Percentiles rank a stretch among this genome's conserved stretches.
phyloP scores from a whole-genome alignment of 768 basidiomycete species.

The Tricholoma hemisulphureum region DNA sequence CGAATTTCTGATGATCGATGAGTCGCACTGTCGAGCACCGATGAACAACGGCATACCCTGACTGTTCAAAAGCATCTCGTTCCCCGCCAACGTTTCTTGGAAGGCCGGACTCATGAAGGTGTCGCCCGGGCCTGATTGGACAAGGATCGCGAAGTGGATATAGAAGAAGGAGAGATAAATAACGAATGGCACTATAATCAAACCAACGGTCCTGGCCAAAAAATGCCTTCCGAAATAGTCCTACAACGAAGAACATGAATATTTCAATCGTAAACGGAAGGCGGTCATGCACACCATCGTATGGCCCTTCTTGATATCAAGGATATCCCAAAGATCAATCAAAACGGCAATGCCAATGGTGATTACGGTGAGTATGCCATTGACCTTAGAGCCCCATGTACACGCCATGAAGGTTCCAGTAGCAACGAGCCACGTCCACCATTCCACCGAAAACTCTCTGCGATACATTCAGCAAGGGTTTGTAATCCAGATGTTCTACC shows the following conservation, averaged over 20 bases:
- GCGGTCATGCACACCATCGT: conserved; percentile 57
- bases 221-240: conserved; percentile 91
- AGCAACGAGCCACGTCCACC: conserved; percentile 93
- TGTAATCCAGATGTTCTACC: conserved; percentile 19
- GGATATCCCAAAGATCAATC: conserved; percentile 91
- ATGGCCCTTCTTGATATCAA: conserved; percentile 79
- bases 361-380: conserved; percentile 87
- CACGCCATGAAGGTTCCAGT: conserved; percentile 95
- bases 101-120: conserved; percentile 97
- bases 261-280: conserved; percentile 3
- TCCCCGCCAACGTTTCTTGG: conserved; percentile 92
- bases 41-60: conserved; percentile 61
- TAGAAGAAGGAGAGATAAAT: conserved; percentile 97
- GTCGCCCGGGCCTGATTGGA: conserved; percentile 88
- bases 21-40: not conserved
- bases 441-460: conserved; percentile 84
- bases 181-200: conserved; percentile 86
- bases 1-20: conserved; percentile 71
- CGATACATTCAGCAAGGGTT: conserved; percentile 1
- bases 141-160: conserved; percentile 88
- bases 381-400: conserved; percentile 97
- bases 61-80: conserved; percentile 87
- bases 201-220: conserved; percentile 73
- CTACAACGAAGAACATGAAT: conserved; percentile 37
- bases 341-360: conserved; percentile 89